Conservation (phyloP, 139 green algal species). For the Micractinium conductrix region DNA sequence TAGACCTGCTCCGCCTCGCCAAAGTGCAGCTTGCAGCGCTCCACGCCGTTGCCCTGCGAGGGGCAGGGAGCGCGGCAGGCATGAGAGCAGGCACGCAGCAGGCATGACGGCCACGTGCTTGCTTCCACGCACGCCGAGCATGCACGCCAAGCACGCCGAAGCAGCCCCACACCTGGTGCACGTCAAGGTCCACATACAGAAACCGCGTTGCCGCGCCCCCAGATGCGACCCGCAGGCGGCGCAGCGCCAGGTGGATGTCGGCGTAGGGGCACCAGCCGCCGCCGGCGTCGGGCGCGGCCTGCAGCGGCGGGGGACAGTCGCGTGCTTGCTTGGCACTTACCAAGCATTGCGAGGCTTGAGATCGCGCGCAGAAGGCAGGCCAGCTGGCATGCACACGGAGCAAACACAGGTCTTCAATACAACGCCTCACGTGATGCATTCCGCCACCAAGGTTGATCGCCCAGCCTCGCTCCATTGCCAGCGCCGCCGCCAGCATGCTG, state of each 20-base stretch:
- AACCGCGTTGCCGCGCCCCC: constrained; percentile 45
- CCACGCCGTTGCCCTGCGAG: constrained; percentile 63
- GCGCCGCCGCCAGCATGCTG: constrained; percentile 68
- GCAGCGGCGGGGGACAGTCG: background rate
- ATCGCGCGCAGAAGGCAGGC: too few relatives aligned
- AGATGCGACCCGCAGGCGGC: constrained; percentile 43
- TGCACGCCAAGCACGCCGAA: too few relatives aligned
- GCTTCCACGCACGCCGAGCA: too few relatives aligned
- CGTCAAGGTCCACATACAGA: constrained; percentile 81
- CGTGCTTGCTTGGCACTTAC: too few relatives aligned
- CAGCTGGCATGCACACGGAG: too few relatives aligned
- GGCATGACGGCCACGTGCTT: background rate
- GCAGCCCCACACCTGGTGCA: constrained; percentile 63
- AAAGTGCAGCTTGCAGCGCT: constrained; percentile 73
- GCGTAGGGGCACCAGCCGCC: constrained; percentile 69
- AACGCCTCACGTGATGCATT: constrained; percentile 90
- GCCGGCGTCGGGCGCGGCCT: background rate
- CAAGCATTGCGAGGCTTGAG: too few relatives aligned
- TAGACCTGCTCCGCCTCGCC: constrained; percentile 57
- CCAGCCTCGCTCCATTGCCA: constrained; percentile 81
- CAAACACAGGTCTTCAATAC: too few relatives aligned
- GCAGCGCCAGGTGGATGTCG: constrained; percentile 71
- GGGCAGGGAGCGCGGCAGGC: background rate
- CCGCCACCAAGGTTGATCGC: constrained; percentile 83
- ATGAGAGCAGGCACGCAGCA: background rate